Conservation (phyloP, 1,284 basidiomycete genomes). For the Ustilago crameri region DNA sequence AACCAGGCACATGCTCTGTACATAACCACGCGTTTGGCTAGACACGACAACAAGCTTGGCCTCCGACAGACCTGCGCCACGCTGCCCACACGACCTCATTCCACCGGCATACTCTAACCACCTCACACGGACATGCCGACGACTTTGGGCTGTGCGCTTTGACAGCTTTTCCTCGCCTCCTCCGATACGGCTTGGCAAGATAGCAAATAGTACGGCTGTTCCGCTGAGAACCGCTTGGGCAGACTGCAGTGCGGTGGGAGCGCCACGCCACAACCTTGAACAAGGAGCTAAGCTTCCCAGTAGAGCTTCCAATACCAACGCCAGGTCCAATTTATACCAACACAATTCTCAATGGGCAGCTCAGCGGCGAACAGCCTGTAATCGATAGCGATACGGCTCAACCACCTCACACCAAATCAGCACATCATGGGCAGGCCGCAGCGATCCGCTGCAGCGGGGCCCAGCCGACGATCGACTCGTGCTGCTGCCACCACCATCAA, state of each 20-base stretch:
- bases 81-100: neutral
- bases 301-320: neutral
- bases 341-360: slow-evolving; percentile 4
- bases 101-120: neutral
- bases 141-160: neutral
- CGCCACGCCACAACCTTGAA: no score
- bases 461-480: slow-evolving; percentile 35
- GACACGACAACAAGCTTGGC: neutral
- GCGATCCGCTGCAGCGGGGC: slow-evolving; percentile 34
- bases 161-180: neutral
- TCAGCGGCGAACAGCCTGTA: neutral
- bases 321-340: neutral
- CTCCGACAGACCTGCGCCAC: neutral
- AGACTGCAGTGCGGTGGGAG: no score
- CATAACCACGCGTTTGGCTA: neutral
- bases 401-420: neutral
- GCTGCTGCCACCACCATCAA: slow-evolving; percentile 40
- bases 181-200: neutral
- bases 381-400: slow-evolving; percentile 6
- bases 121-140: neutral
- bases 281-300: no score
- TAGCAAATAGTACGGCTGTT: no score
- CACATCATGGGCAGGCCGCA: slow-evolving; percentile 38
- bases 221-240: no score
- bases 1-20: neutral